Conservation (phyloP, 139 green algal species). For the Trebouxia sp. region DNA sequence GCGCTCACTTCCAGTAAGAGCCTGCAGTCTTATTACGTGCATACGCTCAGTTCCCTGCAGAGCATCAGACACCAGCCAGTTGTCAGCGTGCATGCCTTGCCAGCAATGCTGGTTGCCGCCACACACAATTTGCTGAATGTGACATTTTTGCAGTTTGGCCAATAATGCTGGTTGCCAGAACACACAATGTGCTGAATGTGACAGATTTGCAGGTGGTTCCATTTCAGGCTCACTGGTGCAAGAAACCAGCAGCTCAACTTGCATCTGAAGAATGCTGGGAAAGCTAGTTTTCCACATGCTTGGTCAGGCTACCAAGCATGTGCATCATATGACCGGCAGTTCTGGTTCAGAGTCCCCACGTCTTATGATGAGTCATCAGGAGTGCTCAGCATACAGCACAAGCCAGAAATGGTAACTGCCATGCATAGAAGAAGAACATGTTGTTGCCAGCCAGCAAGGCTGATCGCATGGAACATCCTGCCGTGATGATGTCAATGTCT, state of each 20-base stretch:
- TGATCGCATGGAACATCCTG: too few species aligned
- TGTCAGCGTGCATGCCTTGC: too few species aligned
- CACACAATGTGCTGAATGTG: neutral
- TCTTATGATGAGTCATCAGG: conserved; percentile 38
- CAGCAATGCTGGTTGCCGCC: too few species aligned
- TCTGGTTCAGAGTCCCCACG: conserved; percentile 37
- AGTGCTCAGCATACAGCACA: conserved; percentile 55
- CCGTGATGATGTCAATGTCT: too few species aligned
- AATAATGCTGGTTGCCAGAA: too few species aligned
- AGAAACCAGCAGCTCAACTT: conserved; percentile 42
- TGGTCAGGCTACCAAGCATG: conserved; percentile 70
- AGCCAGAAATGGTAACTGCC: conserved; percentile 32
- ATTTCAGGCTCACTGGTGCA: conserved; percentile 64
- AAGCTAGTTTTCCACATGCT: conserved; percentile 54
- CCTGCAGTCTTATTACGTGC: neutral
- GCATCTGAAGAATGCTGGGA: conserved; percentile 61
- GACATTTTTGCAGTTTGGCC: too few species aligned
- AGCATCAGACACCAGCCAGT: neutral
- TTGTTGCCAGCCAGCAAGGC: too few species aligned
- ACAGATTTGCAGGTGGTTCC: conserved; percentile 63
- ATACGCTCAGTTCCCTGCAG: neutral
- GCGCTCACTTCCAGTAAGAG: conserved; percentile 55
- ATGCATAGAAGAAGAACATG: too few species aligned
- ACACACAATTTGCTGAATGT: too few species aligned
- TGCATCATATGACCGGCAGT: conserved; percentile 65